phyloP scores from a whole-genome alignment of 768 basidiomycete species.

The Hericium erinaceus region DNA sequence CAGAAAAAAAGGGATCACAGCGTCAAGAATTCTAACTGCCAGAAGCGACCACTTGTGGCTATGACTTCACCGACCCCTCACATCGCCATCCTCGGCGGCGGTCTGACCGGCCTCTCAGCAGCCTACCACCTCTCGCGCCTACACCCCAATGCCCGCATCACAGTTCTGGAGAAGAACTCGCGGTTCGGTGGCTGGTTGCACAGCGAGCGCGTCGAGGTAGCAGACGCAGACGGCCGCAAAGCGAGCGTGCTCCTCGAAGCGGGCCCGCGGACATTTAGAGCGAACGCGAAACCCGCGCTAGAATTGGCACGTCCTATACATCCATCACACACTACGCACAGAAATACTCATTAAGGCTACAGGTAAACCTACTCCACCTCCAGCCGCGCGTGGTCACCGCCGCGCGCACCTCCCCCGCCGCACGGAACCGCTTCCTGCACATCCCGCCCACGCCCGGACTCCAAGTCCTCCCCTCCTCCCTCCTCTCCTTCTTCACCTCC shows the following conservation, averaged over 20 bases:
- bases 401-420: slow-evolving; percentile 58
- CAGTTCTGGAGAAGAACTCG: slow-evolving; percentile 56
- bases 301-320: slow-evolving; percentile 57
- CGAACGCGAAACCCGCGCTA: slow-evolving; percentile 62
- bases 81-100: slow-evolving; percentile 71
- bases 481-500: slow-evolving; percentile 28
- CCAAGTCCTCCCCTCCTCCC: slow-evolving; percentile 33
- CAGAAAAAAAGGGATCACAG: no score
- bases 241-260: slow-evolving; percentile 61
- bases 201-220: slow-evolving; percentile 43
- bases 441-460: slow-evolving; percentile 46
- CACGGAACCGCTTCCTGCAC: slow-evolving; percentile 67
- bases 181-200: slow-evolving; percentile 84
- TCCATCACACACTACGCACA: background rate
- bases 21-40: no score
- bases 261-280: slow-evolving; percentile 82
- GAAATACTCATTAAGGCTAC: background rate
- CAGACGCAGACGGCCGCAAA: slow-evolving; percentile 17
- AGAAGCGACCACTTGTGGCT: background rate
- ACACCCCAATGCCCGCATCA: slow-evolving; percentile 50
- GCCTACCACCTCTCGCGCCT: slow-evolving; percentile 68
- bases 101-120: slow-evolving; percentile 72
- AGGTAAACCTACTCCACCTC: slow-evolving; percentile 75
- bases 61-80: slow-evolving; percentile 12
- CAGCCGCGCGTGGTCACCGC: slow-evolving; percentile 54